These are phyloP conservation scores for Aspergillus heteromorphus DNA, from an alignment of 495 filamentous ascomycete species.

Conservation along the genomic window DNA sequence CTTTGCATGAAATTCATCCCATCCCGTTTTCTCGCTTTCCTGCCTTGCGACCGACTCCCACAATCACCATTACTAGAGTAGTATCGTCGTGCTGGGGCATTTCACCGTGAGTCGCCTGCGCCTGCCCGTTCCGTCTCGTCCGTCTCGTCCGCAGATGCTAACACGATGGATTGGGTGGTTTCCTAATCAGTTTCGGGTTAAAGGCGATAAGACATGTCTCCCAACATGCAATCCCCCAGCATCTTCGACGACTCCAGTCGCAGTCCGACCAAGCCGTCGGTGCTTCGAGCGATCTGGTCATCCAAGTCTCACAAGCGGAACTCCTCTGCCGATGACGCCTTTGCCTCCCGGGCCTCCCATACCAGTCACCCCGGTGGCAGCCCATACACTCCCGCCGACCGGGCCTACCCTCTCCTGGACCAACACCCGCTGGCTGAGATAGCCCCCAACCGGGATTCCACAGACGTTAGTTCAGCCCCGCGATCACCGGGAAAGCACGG, in stretches of 20 bases:
- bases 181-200: constrained; percentile 26
- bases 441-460: constrained; percentile 33
- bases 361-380: constrained; percentile 16
- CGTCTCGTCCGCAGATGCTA: constrained; percentile 6
- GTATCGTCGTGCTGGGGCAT: constrained; percentile 13
- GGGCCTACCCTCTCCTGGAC: constrained; percentile 13
- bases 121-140: constrained; percentile 13
- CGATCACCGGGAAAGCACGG: constrained; percentile 22
- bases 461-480: constrained; percentile 19
- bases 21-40: constrained; percentile 17
- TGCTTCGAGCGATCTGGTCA: constrained; percentile 41
- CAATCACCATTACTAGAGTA: too few relatives aligned
- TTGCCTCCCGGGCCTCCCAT: constrained; percentile 12
- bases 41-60: constrained; percentile 22
- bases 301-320: constrained; percentile 38
- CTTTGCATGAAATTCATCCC: constrained; percentile 13
- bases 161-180: background rate
- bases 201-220: constrained; percentile 36
- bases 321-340: constrained; percentile 35
- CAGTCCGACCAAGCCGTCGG: constrained; percentile 34
- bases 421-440: constrained; percentile 38
- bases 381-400: constrained; percentile 23
- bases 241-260: constrained; percentile 44
- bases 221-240: constrained; percentile 30
- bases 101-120: constrained; percentile 24